Conservation (phyloP, 2,329 filamentous ascomycete genomes). For the Celoporthe dispersa region DNA sequence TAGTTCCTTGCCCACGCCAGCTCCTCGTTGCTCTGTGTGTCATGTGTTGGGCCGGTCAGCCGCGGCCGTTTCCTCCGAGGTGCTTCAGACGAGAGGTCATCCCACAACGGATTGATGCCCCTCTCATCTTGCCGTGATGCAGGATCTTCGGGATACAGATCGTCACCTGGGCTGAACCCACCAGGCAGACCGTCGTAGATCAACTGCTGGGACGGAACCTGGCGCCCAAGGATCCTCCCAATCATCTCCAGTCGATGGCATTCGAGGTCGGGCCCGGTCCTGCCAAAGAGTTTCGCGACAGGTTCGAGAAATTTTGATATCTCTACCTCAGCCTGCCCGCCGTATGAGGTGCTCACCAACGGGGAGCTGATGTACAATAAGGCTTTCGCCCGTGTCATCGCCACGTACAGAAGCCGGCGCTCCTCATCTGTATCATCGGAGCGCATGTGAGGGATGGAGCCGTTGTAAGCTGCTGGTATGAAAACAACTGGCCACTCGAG, state of each 20-base stretch:
- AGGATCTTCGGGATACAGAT: constrained; percentile 70
- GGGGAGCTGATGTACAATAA: constrained; percentile 87
- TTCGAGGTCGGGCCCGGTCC: constrained; percentile 72
- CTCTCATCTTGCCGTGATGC: constrained; percentile 1
- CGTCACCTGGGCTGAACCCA: constrained; percentile 66
- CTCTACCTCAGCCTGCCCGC: constrained; percentile 58
- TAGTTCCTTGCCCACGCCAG: constrained; percentile 50
- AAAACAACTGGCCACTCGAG: constrained; percentile 97
- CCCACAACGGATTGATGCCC: constrained; percentile 28
- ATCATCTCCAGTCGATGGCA: constrained; percentile 66
- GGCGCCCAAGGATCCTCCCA: constrained; percentile 71
- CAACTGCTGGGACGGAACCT: constrained; percentile 58
- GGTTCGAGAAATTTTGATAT: constrained; percentile 74
- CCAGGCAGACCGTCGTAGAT: constrained; percentile 58
- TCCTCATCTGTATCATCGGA: constrained; percentile 89
- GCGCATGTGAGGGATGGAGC: constrained; percentile 86
- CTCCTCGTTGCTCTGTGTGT: constrained; percentile 37
- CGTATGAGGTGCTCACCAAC: constrained; percentile 64
- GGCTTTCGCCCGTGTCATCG: constrained; percentile 91
- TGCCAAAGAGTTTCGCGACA: constrained; percentile 54
- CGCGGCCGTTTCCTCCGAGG: constrained; percentile 36
- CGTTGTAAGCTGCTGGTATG: constrained; percentile 85
- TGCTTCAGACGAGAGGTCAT: constrained; percentile 42
- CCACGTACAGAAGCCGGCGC: constrained; percentile 86
- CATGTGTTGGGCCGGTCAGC: constrained; percentile 37